These are phyloP conservation scores for Fusarium succisae DNA, from an alignment of 2,329 filamentous ascomycete genomes.

Conservation along the genomic window DNA sequence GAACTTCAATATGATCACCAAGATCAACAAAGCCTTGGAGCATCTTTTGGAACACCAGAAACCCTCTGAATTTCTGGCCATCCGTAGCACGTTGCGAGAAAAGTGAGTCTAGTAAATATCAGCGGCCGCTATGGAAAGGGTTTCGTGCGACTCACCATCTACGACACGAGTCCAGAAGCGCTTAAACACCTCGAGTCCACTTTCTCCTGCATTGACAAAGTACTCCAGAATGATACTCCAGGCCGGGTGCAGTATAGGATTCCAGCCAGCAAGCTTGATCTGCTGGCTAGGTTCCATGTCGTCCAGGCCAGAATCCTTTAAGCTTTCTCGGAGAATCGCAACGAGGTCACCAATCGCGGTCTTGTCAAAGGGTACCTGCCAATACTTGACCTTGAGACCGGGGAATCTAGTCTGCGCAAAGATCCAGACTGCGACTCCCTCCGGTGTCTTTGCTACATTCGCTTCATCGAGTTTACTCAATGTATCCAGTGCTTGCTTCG, in stretches of 20 bases:
- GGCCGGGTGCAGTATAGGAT: slow-evolving; percentile 83
- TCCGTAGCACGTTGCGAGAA: slow-evolving; percentile 85
- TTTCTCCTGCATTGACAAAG: slow-evolving; percentile 53
- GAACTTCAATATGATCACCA: slow-evolving; percentile 57
- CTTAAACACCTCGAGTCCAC: slow-evolving; percentile 63
- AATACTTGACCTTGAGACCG: slow-evolving; percentile 71
- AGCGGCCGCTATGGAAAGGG: slow-evolving; percentile 16
- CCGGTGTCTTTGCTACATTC: slow-evolving; percentile 80
- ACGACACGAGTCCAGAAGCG: slow-evolving; percentile 89
- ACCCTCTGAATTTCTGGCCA: slow-evolving; percentile 91
- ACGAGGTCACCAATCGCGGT: slow-evolving; percentile 75
- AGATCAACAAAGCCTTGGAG: slow-evolving; percentile 64
- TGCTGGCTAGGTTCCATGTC: slow-evolving; percentile 42
- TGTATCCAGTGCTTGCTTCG: slow-evolving; percentile 64
- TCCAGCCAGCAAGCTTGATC: slow-evolving; percentile 77
- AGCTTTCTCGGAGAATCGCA: slow-evolving; percentile 81
- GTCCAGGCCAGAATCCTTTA: slow-evolving; percentile 58
- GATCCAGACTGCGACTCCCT: slow-evolving; percentile 91
- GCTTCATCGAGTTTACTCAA: slow-evolving; percentile 70
- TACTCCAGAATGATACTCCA: slow-evolving; percentile 81
- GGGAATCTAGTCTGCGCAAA: slow-evolving; percentile 72
- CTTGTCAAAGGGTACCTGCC: slow-evolving; percentile 78
- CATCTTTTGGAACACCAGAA: slow-evolving; percentile 84
- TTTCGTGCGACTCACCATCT: slow-evolving; percentile 72
- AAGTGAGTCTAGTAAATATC: slow-evolving; percentile 70